A percentile compares a stretch with the other conserved stretches of the same genome.
These are phyloP conservation scores for Dactylellina haptotyla DNA, from an alignment of 2,329 filamentous ascomycete species.

Conservation along the genomic window DNA sequence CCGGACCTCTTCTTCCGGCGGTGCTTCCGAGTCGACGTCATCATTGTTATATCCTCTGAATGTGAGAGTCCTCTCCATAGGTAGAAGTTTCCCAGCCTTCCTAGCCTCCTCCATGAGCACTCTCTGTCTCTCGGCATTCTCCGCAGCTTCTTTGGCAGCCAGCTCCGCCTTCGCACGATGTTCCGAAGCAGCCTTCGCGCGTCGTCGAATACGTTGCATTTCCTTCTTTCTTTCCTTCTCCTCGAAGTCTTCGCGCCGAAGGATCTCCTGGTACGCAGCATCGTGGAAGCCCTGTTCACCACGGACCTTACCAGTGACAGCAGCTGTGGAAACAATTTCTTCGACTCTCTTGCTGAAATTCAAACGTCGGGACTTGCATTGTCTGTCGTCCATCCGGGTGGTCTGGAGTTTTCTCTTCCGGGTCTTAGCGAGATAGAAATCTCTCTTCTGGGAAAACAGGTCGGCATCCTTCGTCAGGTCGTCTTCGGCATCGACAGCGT, in stretches of 20 bases:
- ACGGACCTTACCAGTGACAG: conserved; percentile 74
- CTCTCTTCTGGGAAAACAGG: conserved; percentile 28
- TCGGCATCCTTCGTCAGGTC: conserved; percentile 30
- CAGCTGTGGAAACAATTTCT: conserved; percentile 74
- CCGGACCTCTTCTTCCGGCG: conserved; percentile 63
- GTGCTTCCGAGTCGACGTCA: conserved; percentile 56
- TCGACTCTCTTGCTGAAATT: conserved; percentile 68
- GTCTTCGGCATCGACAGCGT: conserved; percentile 47
- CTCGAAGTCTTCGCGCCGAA: conserved; percentile 57
- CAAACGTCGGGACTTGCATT: conserved; percentile 68
- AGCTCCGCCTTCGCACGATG: conserved; percentile 86
- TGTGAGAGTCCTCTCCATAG: conserved; percentile 72
- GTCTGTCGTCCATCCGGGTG: conserved; percentile 60
- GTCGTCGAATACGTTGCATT: conserved; percentile 95
- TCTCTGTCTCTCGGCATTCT: conserved; percentile 81
- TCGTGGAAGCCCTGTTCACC: conserved; percentile 82
- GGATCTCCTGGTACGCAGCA: conserved; percentile 77
- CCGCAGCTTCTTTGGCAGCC: conserved; percentile 72
- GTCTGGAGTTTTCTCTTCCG: conserved; percentile 57
- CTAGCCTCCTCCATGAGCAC: conserved; percentile 88
- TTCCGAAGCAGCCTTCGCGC: conserved; percentile 92
- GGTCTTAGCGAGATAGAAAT: conserved; percentile 55
- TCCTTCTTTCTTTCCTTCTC: conserved; percentile 99
- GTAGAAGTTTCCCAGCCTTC: conserved; percentile 84
- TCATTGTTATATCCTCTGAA: conserved; percentile 64